Conservation (phyloP, 164 flowering plant species). For the Piper longum region DNA sequence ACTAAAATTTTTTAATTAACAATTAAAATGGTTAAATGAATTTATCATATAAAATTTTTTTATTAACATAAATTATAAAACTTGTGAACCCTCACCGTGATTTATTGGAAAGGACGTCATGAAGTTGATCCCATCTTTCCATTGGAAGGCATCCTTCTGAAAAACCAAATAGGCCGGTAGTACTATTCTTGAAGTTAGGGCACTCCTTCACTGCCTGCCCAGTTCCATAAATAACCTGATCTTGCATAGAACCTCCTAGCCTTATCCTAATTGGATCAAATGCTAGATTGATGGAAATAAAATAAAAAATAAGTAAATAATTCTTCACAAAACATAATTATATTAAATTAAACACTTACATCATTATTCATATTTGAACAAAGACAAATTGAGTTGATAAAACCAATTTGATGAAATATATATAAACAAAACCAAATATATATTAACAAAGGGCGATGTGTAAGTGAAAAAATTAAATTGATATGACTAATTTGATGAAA, state of each 20-base stretch:
- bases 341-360: neutral
- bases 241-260: slow-evolving; percentile 63
- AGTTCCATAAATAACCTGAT: slow-evolving; percentile 35
- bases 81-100: slow-evolving; percentile 8
- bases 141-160: slow-evolving; percentile 33
- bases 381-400: neutral
- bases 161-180: slow-evolving; percentile 41
- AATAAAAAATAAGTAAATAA: neutral
- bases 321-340: neutral
- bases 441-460: neutral
- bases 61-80: too few species aligned
- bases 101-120: slow-evolving; percentile 15
- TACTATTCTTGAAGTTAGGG: slow-evolving; percentile 13
- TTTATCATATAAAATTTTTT: neutral
- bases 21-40: neutral
- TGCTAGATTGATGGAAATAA: slow-evolving; percentile 9
- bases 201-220: slow-evolving; percentile 21
- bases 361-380: neutral
- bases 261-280: slow-evolving; percentile 34
- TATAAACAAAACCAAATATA: too few species aligned
- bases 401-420: too few species aligned
- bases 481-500: neutral
- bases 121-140: slow-evolving; percentile 52
- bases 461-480: neutral
- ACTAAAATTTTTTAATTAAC: neutral